Base-by-base conservation (phyloP, 202 grass and related monocot species). In the Schoenoplectus tabernaemontani region DNA sequence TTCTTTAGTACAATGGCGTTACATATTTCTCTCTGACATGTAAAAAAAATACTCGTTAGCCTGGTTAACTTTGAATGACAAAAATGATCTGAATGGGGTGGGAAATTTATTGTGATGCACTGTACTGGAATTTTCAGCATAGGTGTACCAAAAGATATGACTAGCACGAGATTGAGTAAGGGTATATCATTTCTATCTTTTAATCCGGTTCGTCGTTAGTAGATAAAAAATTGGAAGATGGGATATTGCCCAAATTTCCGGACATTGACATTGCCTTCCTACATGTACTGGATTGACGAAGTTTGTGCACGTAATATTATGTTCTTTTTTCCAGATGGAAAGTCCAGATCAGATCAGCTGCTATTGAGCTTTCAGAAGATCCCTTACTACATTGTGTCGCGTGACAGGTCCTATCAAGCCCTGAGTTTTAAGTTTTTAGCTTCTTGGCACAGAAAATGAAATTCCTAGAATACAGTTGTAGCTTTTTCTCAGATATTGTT, bases 321-420 rank as follows among this genome's bases (percentile, higher is more conserved):
- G n/a, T n/a, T 37, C 5, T 44, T 43, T 48, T 28, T 11, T 42
- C 67, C 13, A 48, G 67, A 59, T 48, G 41, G 24, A 34, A 17
- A 72, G 67, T 23, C 20, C 39, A 24, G 39, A n/a, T n/a, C n/a
- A n/a, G n/a, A 72, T 48, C 41, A 72, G 67, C 68, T 73, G 41
- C 41, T 28, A 5, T 36, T 16, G 13, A 64, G 60, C 60, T 64
- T 64, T 73, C 19, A 48, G 19, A 19, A 13, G 68, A 28, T 73
- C 67, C 64, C 64, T 38, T 68, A 33, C 30, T 68, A 38, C 57
- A 39, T 0, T 68, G 4, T n/a, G n/a, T 41, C 5, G 32, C 64
- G 4, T 2, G 36, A 3, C 36, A 20, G n/a, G n/a, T n/a, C 41
- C 12, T 73, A n/a, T 30, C 19, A 47, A 15, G 20, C 39, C 43